These are phyloP conservation scores for Solanum chilense DNA, from an alignment of 257 asterid genomes.

Conservation along the genomic window DNA sequence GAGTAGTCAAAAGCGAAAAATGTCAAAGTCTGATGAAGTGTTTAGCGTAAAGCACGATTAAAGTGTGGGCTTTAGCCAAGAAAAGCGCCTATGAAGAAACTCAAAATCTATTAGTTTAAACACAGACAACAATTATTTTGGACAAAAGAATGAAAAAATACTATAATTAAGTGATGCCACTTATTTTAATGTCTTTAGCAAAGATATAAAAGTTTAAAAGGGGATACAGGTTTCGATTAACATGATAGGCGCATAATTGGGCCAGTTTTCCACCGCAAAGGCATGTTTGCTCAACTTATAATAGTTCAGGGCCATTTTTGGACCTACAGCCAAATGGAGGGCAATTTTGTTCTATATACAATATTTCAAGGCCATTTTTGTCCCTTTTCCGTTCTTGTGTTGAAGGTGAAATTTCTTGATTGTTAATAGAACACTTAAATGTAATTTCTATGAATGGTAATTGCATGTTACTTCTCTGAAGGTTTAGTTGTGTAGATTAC, in stretches of 20 bases:
- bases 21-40: not conserved
- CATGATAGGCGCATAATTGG: not conserved
- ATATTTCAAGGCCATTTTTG: not conserved
- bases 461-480: not conserved
- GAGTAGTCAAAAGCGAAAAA: not conserved
- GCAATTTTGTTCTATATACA: not conserved
- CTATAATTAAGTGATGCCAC: not conserved
- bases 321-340: not conserved
- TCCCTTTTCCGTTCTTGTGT: not conserved
- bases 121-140: not conserved
- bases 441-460: not conserved
- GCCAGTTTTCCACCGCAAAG: not conserved
- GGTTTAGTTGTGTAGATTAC: not conserved
- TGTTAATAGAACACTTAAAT: not conserved
- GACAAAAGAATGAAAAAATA: not conserved
- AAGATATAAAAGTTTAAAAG: not conserved
- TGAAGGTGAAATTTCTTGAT: not conserved
- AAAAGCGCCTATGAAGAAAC: not conserved
- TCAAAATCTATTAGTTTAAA: not conserved
- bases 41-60: not conserved
- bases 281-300: not conserved
- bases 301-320: not conserved
- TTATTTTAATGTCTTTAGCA: not conserved
- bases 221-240: not conserved
- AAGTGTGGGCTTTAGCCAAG: not conserved